These are phyloP conservation scores for Anisodus tanguticus DNA, from an alignment of 257 asterid species.

Conservation along the genomic window DNA sequence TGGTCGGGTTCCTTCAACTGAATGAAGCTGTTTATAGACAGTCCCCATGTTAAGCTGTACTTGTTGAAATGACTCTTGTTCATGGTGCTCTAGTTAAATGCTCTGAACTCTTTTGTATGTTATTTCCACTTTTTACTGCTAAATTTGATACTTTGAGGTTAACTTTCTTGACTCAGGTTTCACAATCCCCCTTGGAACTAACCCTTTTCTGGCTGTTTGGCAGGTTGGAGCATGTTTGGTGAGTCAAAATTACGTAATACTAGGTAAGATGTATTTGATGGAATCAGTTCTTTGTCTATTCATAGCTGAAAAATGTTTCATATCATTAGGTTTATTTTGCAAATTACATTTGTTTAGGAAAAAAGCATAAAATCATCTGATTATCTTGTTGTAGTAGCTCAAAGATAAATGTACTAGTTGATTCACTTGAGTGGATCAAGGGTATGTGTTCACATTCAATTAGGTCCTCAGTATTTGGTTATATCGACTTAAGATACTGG, in stretches of 20 bases:
- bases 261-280: slow-evolving; percentile 61
- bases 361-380: neutral
- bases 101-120: neutral
- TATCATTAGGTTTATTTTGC: neutral
- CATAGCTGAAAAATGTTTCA: neutral
- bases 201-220: slow-evolving; percentile 23
- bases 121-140: slow-evolving; percentile 10
- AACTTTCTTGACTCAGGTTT: neutral
- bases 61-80: neutral
- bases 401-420: neutral
- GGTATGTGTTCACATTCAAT: neutral
- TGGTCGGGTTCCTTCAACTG: neutral
- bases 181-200: neutral
- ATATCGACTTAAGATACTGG: neutral
- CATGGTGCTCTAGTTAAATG: no score
- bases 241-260: slow-evolving; percentile 83
- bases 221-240: slow-evolving; percentile 99
- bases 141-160: neutral
- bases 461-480: neutral
- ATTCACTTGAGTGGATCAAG: neutral
- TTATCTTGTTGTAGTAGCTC: neutral
- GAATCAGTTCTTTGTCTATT: neutral
- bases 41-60: neutral
- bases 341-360: neutral
- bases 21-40: neutral